A percentile compares a stretch with the other conserved stretches of the same genome.
These are phyloP conservation scores for Uronychia setigera DNA, from an alignment of 73 alveolate genomes.

Conservation along the genomic window DNA sequence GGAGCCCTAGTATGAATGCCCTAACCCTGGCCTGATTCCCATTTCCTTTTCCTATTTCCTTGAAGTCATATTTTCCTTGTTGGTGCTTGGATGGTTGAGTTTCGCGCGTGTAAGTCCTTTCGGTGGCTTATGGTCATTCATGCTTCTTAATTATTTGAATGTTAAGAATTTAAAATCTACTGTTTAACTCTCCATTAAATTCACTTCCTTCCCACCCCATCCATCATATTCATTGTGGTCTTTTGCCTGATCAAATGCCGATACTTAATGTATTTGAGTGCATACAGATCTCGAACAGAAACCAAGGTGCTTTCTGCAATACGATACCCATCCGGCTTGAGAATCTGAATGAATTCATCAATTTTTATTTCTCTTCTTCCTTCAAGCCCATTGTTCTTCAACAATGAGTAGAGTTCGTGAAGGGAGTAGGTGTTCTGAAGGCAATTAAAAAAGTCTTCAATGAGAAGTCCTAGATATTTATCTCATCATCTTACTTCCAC, in stretches of 20 bases:
- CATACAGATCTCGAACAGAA: not conserved
- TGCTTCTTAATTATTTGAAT: not conserved
- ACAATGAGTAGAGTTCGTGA: not conserved
- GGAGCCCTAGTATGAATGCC: no score
- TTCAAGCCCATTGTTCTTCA: not conserved
- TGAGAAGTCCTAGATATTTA: not conserved
- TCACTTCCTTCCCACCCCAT: not conserved
- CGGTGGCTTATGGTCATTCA: not conserved
- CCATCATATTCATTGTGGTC: not conserved
- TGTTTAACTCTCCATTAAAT: not conserved
- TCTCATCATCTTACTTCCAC: not conserved
- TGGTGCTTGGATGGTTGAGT: no score
- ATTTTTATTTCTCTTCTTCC: not conserved
- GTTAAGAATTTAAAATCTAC: not conserved
- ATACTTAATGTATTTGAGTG: not conserved
- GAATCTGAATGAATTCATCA: not conserved
- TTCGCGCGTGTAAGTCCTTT: no score
- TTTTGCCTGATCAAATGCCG: not conserved
- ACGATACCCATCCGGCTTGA: not conserved
- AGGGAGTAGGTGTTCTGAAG: not conserved
- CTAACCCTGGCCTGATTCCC: no score
- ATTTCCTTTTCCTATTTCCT: no score
- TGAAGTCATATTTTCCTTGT: no score
- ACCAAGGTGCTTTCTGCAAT: not conserved
- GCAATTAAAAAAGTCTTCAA: not conserved